Evolutionary conservation across 129 eudicot species (phyloP), one percentile per base, ranked within the genome.

Genomic region (Ambrosia trifida): DNA sequence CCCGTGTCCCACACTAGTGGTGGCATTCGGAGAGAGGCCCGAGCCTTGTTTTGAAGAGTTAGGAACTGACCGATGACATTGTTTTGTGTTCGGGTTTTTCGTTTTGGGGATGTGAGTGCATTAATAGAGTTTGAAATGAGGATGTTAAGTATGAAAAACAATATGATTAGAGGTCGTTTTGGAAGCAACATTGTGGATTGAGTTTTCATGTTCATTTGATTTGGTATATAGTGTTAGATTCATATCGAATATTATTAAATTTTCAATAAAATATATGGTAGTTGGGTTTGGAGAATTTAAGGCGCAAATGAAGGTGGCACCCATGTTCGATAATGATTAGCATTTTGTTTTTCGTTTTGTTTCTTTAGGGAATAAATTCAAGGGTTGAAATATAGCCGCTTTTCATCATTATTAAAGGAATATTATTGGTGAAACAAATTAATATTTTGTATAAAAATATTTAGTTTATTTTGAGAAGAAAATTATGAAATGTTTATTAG

Each of bases 301-400:
- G 81, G 81, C 81, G 81, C 81, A 70, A 77, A 77, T 77, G 81
- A 69, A 79, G 91, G 91, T 89, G 96, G 96, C 91, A 81, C 84
- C 87, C 96, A 86, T 84, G 96, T 89, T 89, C 89, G 84, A 81
- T 86, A 82, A 89, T 89, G 89, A 86, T 85, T 83, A 69, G 58
- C 87, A 85, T 74, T 79, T 71, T 69, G 51, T 72, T 73, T 76
- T 68, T 47, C 10, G 13, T 24, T 10, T 33, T 50, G 31, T 35
- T 62, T 58, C 9, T 57, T 18, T 50, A 8, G 17, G 50, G 71
- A 69, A 70, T 72, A 68, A 35, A 73, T 40, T 16, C 9, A 59
- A 59, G 53, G 62, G 51, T 77, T 77, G 76, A 77, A 77, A 59
- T 38, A 36, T 76, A 40, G 81, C 81, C 76, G 65, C 81, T 61